A percentile compares a stretch with the other conserved stretches of the same genome.
phyloP scores from a whole-genome alignment of 1,284 basidiomycete species.

The Marasmius fiardii region DNA sequence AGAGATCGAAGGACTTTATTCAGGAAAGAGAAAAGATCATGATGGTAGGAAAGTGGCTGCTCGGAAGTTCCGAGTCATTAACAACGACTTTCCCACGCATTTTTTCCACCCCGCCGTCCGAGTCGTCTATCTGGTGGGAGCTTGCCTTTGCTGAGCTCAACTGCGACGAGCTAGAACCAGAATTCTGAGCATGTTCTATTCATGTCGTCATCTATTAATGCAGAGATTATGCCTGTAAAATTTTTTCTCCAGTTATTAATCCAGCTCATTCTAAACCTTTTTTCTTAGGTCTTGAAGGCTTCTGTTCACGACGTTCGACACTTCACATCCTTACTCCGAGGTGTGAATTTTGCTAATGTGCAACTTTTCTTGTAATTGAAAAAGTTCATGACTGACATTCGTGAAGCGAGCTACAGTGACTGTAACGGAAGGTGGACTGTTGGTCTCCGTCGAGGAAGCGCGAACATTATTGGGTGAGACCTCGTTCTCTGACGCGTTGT shows the following conservation, averaged over 20 bases:
- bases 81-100: no score
- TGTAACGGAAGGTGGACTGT: slow-evolving; percentile 67
- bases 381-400: slow-evolving; percentile 4
- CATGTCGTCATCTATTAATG: neutral
- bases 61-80: no score
- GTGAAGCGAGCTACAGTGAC: slow-evolving; percentile 76
- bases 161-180: neutral
- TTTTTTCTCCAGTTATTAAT: neutral
- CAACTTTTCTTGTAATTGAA: slow-evolving; percentile 8
- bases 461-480: slow-evolving; percentile 69
- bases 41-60: no score
- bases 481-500: slow-evolving; percentile 10
- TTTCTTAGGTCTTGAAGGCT: slow-evolving; percentile 64
- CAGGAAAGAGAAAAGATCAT: no score
- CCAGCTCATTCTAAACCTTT: neutral
- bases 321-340: slow-evolving; percentile 70
- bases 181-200: neutral
- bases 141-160: neutral
- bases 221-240: slow-evolving; percentile 5
- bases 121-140: neutral
- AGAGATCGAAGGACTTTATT: no score
- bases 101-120: no score
- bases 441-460: slow-evolving; percentile 87
- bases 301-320: slow-evolving; percentile 78
- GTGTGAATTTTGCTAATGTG: slow-evolving; percentile 77